These are phyloP conservation scores for Cyclocybe aegerita DNA, from an alignment of 768 basidiomycete species.

Conservation along the genomic window DNA sequence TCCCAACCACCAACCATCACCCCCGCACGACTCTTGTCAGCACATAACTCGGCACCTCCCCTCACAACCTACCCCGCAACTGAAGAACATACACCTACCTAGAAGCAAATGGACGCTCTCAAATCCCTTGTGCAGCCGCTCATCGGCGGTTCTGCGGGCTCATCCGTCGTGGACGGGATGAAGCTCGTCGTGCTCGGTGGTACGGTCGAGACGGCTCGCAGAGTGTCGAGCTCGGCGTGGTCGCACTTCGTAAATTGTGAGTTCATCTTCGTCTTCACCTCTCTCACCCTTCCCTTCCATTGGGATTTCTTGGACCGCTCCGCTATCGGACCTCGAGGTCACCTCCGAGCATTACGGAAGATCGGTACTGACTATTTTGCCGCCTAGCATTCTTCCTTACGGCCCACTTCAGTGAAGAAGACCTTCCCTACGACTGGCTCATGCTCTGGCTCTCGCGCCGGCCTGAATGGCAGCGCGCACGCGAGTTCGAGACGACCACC, in stretches of 20 bases:
- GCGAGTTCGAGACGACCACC: conserved; percentile 88
- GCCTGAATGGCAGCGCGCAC: conserved; percentile 84
- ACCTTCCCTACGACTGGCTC: conserved; percentile 89
- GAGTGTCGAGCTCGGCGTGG: conserved; percentile 84
- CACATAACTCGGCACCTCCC: too few species aligned
- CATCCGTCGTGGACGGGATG: conserved; percentile 83
- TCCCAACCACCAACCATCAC: too few species aligned
- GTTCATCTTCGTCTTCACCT: conserved; percentile 22
- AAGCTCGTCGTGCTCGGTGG: conserved; percentile 89
- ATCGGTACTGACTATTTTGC: conserved; percentile 11
- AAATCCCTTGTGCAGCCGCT: conserved; percentile 82
- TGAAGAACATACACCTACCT: too few species aligned
- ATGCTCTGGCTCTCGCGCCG: conserved; percentile 88
- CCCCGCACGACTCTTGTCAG: too few species aligned
- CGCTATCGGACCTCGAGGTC: neutral
- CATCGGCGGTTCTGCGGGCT: conserved; percentile 70
- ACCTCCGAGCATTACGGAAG: conserved; percentile 6
- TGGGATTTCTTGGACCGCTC: neutral
- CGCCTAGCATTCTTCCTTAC: conserved; percentile 79
- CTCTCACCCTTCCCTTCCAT: conserved; percentile 1
- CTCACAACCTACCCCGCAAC: too few species aligned
- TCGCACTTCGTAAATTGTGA: conserved; percentile 86
- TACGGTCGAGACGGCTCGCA: conserved; percentile 82
- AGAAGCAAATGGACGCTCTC: conserved; percentile 64
- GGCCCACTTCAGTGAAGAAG: conserved; percentile 88